Evolutionary conservation across 352 stramenopile species (phyloP).

Genomic region (Globisporangium viniferum): DNA sequence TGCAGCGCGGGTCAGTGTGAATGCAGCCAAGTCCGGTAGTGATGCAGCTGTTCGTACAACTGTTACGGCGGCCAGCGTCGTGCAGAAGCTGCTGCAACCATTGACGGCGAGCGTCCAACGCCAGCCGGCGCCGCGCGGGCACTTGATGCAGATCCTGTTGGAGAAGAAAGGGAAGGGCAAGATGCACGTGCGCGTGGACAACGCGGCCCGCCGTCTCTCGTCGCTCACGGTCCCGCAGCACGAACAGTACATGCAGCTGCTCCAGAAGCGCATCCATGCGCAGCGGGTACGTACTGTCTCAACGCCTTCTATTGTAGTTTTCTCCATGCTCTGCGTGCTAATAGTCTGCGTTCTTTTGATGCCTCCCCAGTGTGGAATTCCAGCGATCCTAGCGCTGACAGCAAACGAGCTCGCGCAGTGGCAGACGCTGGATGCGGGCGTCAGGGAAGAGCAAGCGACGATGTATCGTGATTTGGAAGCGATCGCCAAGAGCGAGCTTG

Average conservation of each 20-base stretch:
- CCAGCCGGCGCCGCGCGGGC: slow-evolving; percentile 11
- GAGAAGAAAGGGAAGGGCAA: slow-evolving; percentile 24
- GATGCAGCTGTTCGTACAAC: not conserved
- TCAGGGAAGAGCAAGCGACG: slow-evolving; percentile 35
- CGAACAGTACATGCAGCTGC: slow-evolving; percentile 42
- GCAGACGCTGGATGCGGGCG: slow-evolving; percentile 32
- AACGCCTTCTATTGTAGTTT: not conserved
- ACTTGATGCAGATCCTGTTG: slow-evolving; percentile 34
- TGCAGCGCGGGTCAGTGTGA: not conserved
- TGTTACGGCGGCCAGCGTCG: not conserved
- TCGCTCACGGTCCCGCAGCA: slow-evolving; percentile 47
- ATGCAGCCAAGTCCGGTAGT: not conserved
- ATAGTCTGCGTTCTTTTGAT: not conserved
- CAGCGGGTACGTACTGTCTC: slow-evolving; percentile 35
- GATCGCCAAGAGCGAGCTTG: slow-evolving; percentile 23
- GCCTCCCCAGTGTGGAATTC: slow-evolving; percentile 43
- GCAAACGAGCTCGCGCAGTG: slow-evolving; percentile 36
- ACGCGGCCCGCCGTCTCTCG: slow-evolving; percentile 44
- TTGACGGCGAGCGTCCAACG: not conserved
- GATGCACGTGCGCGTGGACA: slow-evolving; percentile 20
- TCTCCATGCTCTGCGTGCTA: not conserved
- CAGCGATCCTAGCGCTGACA: slow-evolving; percentile 48
- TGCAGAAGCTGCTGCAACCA: not conserved
- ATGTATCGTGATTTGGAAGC: slow-evolving; percentile 20
- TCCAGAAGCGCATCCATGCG: slow-evolving; percentile 38